These are phyloP conservation scores for Peterozyma xylosa DNA, from an alignment of 805 yeast genomes.

Conservation along the genomic window DNA sequence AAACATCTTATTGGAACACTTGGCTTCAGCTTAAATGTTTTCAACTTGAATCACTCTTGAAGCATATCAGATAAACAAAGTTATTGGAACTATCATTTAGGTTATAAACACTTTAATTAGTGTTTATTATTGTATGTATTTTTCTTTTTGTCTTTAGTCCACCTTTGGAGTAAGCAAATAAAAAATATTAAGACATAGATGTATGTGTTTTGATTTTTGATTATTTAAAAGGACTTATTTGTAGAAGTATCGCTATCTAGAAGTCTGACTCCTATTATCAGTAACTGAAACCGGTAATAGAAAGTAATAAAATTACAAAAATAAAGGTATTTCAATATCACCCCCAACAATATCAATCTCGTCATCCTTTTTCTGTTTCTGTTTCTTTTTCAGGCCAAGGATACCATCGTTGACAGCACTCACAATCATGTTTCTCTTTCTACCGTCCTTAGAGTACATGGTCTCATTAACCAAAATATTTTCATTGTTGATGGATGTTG, in stretches of 20 bases:
- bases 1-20: slow-evolving; percentile 91
- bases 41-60: neutral
- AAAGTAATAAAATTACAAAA: slow-evolving; percentile 17
- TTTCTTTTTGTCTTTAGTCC: neutral
- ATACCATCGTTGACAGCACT: neutral
- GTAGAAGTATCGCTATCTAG: too few relatives aligned
- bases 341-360: slow-evolving; percentile 31
- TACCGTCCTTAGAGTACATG: neutral
- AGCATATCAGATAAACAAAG: neutral
- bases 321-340: slow-evolving; percentile 37
- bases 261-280: neutral
- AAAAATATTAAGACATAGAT: neutral
- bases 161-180: neutral
- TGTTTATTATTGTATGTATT: neutral
- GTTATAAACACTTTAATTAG: neutral
- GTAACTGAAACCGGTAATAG: neutral
- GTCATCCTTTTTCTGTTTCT: slow-evolving; percentile 11
- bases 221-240: neutral
- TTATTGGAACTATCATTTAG: neutral
- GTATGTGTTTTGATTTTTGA: neutral
- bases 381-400: slow-evolving; percentile 8
- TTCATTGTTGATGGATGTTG: too few relatives aligned
- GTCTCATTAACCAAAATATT: slow-evolving; percentile 4
- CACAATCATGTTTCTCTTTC: neutral
- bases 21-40: slow-evolving; percentile 40